These are phyloP conservation scores for Chytriomyces sp. DNA, from an alignment of 192 early-diverging fungal species.

Conservation along the genomic window DNA sequence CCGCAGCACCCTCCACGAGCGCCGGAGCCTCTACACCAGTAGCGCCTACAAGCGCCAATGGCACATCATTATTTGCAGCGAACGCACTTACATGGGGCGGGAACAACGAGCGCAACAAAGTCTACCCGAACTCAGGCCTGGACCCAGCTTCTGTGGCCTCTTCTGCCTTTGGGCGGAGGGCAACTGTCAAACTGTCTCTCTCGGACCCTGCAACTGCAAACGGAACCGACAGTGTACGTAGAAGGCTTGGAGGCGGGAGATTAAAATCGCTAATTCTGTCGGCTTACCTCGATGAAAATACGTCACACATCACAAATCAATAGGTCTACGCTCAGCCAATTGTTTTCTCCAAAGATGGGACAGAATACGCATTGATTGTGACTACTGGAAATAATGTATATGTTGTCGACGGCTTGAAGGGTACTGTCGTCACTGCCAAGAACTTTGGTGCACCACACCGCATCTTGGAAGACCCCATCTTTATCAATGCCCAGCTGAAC, in stretches of 20 bases:
- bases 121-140: conserved; percentile 16
- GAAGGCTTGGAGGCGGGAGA: neutral
- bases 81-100: neutral
- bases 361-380: neutral
- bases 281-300: no score
- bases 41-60: neutral
- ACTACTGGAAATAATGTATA: conserved; percentile 24
- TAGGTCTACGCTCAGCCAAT: conserved; percentile 27
- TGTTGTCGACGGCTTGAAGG: conserved; percentile 15
- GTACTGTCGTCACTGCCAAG: neutral
- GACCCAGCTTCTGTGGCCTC: neutral
- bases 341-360: conserved; percentile 7
- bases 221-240: neutral
- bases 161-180: neutral
- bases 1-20: neutral
- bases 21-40: neutral
- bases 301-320: neutral
- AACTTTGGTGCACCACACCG: conserved; percentile 16
- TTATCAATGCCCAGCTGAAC: neutral
- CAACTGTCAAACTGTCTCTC: neutral
- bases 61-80: neutral
- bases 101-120: neutral
- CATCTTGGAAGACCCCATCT: conserved; percentile 1
- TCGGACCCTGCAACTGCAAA: neutral
- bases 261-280: neutral